A percentile compares a stretch with the other conserved stretches of the same genome.
These are phyloP conservation scores for Hemerocallis citrina DNA, from an alignment of 106 monocot species.

Conservation along the genomic window DNA sequence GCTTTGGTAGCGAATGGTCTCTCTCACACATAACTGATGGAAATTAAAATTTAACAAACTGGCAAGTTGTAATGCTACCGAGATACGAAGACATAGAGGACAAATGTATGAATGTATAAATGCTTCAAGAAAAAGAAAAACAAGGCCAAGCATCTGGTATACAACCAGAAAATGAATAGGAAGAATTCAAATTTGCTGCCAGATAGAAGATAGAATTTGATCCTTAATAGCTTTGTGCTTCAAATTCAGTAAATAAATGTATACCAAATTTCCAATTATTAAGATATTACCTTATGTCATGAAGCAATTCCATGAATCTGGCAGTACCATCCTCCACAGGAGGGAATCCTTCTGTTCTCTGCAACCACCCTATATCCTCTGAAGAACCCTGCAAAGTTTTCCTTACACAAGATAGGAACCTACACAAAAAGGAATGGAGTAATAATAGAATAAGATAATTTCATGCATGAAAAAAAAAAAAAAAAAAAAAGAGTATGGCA, in stretches of 20 bases:
- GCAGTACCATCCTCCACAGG: constrained; percentile 48
- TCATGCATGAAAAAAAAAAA: background rate
- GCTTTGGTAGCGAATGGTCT: too few species aligned
- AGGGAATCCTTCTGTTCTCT: constrained; percentile 39
- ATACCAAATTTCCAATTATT: background rate
- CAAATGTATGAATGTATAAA: too few species aligned
- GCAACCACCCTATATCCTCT: constrained; percentile 70
- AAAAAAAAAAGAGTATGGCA: background rate
- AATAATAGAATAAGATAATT: background rate
- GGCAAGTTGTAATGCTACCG: background rate
- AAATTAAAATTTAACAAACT: background rate
- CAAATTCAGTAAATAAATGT: too few species aligned
- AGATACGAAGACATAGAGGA: too few species aligned
- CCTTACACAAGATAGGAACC: constrained; percentile 38
- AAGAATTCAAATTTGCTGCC: too few species aligned
- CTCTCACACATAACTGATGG: too few species aligned
- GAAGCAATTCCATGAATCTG: constrained; percentile 49
- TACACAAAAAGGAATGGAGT: constrained; percentile 5
- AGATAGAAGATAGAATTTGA: background rate
- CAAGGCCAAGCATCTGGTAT: too few species aligned
- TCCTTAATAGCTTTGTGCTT: too few species aligned
- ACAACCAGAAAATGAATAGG: too few species aligned
- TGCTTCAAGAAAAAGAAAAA: too few species aligned
- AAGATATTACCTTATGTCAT: constrained; percentile 39
- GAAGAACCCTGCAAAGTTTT: constrained; percentile 59